Evolutionary conservation across 768 basidiomycete species (phyloP), one percentile per base, ranked within the genome.

Genomic region (Stropharia rugosoannulata): DNA sequence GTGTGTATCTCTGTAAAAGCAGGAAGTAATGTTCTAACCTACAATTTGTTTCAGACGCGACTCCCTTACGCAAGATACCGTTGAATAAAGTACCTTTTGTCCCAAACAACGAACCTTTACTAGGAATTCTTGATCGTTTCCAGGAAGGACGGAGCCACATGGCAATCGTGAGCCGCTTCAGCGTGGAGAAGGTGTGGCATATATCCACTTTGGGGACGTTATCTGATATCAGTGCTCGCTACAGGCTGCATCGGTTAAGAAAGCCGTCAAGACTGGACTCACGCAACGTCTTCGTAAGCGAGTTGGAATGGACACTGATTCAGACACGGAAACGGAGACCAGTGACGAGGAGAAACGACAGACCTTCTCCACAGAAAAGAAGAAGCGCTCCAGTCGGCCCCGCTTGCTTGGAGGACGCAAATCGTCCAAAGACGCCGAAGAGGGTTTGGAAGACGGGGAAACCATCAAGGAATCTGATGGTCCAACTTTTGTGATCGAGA

Each of bases 101-200:
- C 3, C 90, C 93, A 2, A 87, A 86, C 42, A 93, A 95, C 62
- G 90, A 93, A 69, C 82, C 93, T 19, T 75, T 96, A 0, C 80
- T 95, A 12, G 85, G 89, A 22, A 90, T 94, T 58, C 77, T 95
- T 32, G 93, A 95, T 68, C 87, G 79, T 57, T 95, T 95, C 69
- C 93, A 95, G 68, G 92, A 93, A 65, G 93, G 92, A 4, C 80
- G 91, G 29, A 91, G 89, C 40, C 93, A 96, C 67, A 95, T 96
- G 83, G 93, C 93, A 18, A 89, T 95, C 61, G 91, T 95, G 51
- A 86, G 85, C 58, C 83, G 90, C 43, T 83, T 89, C 61, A 88
- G 85, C 50, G 79, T 79, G 11, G 84, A 87, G 55, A 87, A 85
- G 69, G 79, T 76, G 25, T 27, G 2, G 19, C 9, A 32, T 38